phyloP scores from a whole-genome alignment of 192 early-diverging fungal species.

The Backusella mclennaniae region DNA sequence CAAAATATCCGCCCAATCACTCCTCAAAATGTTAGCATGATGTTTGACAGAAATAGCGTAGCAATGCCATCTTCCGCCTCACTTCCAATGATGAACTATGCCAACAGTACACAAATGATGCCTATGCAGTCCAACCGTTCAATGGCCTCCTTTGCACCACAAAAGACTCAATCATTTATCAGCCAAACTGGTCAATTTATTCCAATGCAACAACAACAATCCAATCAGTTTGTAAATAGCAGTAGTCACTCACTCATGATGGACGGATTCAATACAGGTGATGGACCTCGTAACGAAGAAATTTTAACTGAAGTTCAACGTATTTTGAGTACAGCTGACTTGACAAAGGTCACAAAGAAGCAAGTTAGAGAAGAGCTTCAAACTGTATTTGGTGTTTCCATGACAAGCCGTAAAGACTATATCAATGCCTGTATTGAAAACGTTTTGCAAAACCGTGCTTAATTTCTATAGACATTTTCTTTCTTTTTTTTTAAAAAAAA shows the following conservation, averaged over 20 bases:
- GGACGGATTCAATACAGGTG: slow-evolving; percentile 16
- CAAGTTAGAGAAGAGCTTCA: slow-evolving; percentile 75
- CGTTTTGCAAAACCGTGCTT: slow-evolving; percentile 42
- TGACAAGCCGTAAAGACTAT: slow-evolving; percentile 76
- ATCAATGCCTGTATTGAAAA: slow-evolving; percentile 90
- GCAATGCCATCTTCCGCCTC: slow-evolving; percentile 23
- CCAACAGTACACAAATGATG: slow-evolving; percentile 12
- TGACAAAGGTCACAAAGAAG: slow-evolving; percentile 84
- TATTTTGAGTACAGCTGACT: slow-evolving; percentile 66
- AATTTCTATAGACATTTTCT: slow-evolving; percentile 12
- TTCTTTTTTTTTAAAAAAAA: not conserved
- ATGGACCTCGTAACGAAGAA: slow-evolving; percentile 60
- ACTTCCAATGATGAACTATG: slow-evolving; percentile 13
- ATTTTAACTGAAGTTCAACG: slow-evolving; percentile 68
- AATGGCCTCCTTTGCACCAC: slow-evolving; percentile 3
- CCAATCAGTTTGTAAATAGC: not conserved
- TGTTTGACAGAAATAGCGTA: slow-evolving; percentile 8
- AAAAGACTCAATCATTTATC: not conserved
- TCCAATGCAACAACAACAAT: slow-evolving; percentile 4
- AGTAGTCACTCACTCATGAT: slow-evolving; percentile 19
- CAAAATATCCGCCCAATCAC: not conserved
- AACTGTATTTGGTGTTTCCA: slow-evolving; percentile 74
- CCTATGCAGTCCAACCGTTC: slow-evolving; percentile 10
- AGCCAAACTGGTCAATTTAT: slow-evolving; percentile 11
- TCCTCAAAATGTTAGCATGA: not conserved